Conservation (phyloP, 495 filamentous ascomycete genomes). For the Tuber melanosporum region DNA sequence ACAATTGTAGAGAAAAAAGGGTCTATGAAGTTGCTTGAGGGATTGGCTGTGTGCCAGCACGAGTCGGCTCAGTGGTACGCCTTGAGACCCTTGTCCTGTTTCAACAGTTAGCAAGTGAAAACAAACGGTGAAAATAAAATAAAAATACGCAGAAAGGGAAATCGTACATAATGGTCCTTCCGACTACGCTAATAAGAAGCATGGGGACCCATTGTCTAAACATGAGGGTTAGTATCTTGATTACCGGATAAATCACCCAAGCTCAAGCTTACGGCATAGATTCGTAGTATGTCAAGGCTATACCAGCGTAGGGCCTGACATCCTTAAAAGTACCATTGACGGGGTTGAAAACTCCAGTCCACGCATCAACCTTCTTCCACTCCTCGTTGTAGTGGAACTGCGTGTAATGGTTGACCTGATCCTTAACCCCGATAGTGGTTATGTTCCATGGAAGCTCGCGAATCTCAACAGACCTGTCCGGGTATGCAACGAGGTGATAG, state of each 20-base stretch:
- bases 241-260: neutral
- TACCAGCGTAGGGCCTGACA: slow-evolving; percentile 24
- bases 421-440: slow-evolving; percentile 19
- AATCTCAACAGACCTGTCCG: slow-evolving; percentile 28
- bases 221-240: neutral
- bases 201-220: slow-evolving; percentile 54
- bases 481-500: slow-evolving; percentile 36
- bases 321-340: slow-evolving; percentile 49
- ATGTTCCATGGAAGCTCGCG: slow-evolving; percentile 20
- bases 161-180: slow-evolving; percentile 80
- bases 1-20: neutral
- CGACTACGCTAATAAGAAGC: slow-evolving; percentile 74
- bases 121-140: slow-evolving; percentile 22
- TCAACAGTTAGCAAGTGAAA: slow-evolving; percentile 31
- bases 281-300: slow-evolving; percentile 26
- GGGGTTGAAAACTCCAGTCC: slow-evolving; percentile 62
- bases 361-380: slow-evolving; percentile 50
- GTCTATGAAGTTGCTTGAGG: neutral
- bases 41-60: neutral
- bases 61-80: slow-evolving; percentile 37
- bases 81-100: slow-evolving; percentile 37
- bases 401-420: slow-evolving; percentile 17
- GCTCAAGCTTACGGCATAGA: slow-evolving; percentile 10
- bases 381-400: slow-evolving; percentile 54
- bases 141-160: neutral